A percentile compares a stretch with the other conserved stretches of the same genome.
Evolutionary conservation across 345 rosid species (phyloP).

Genomic region (Brassica incana): DNA sequence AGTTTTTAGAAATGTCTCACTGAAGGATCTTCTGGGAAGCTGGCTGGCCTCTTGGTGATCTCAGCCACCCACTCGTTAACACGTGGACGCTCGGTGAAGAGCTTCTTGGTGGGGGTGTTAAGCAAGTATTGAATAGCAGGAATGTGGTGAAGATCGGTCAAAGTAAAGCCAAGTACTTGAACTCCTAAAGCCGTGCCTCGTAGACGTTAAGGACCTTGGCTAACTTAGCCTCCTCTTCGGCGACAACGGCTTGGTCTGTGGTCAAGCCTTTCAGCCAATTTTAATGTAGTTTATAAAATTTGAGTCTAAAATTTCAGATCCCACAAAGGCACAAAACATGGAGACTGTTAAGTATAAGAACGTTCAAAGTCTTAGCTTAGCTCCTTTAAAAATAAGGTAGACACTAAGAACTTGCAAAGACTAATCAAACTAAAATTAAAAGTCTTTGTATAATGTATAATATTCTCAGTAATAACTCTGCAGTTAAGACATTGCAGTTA

Average conservation of each 20-base stretch:
- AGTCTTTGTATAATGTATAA: constrained; percentile 6
- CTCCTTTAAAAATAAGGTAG: constrained; percentile 4
- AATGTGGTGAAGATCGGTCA: constrained; percentile 76
- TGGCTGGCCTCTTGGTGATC: constrained; percentile 64
- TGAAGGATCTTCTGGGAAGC: constrained; percentile 60
- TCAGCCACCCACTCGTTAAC: constrained; percentile 58
- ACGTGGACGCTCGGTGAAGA: constrained; percentile 50
- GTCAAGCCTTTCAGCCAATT: constrained; percentile 37
- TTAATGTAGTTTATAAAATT: too few relatives aligned
- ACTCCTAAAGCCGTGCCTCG: constrained; percentile 54
- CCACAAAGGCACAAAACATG: constrained; percentile 16
- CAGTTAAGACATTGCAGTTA: neutral
- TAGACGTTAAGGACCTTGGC: constrained; percentile 59
- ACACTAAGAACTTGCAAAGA: constrained; percentile 3
- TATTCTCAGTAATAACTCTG: constrained; percentile 2
- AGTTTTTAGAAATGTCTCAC: constrained; percentile 7
- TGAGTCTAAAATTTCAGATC: constrained; percentile 1
- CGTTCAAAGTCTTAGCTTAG: neutral
- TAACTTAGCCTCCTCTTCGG: constrained; percentile 56
- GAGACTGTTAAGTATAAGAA: neutral
- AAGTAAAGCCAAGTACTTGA: constrained; percentile 75
- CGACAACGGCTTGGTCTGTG: constrained; percentile 54
- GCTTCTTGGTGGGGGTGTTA: constrained; percentile 47
- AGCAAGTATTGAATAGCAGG: constrained; percentile 48
- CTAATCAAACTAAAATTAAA: neutral